phyloP scores from a whole-genome alignment of 2,329 filamentous ascomycete genomes.

The Raffaelea albimanens region DNA sequence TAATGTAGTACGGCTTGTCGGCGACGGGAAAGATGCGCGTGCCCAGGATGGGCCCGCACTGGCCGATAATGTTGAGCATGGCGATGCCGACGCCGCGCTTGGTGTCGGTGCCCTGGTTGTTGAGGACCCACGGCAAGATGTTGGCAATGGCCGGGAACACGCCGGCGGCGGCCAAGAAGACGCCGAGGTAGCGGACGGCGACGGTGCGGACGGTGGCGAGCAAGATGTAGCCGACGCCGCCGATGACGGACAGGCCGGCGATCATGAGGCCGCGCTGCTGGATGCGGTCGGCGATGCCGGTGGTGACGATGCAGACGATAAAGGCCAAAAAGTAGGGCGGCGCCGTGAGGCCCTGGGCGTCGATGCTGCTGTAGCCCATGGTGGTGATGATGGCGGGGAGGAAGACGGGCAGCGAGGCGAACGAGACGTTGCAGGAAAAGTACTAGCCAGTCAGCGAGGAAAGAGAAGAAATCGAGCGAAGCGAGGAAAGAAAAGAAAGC shows the following conservation, averaged over 20 bases:
- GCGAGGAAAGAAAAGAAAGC: not conserved
- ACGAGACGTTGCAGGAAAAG: slow-evolving; percentile 29
- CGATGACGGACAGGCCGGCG: slow-evolving; percentile 43
- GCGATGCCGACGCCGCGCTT: slow-evolving; percentile 55
- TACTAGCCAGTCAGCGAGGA: slow-evolving; percentile 5
- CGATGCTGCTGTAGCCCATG: slow-evolving; percentile 59
- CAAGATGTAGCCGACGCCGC: slow-evolving; percentile 54
- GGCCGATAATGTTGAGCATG: slow-evolving; percentile 51
- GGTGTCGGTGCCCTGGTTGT: slow-evolving; percentile 61
- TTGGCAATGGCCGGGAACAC: slow-evolving; percentile 59
- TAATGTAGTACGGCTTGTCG: slow-evolving; percentile 26
- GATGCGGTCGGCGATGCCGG: slow-evolving; percentile 55
- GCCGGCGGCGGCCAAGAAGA: slow-evolving; percentile 34
- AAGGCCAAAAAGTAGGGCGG: slow-evolving; percentile 63
- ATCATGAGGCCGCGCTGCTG: slow-evolving; percentile 56
- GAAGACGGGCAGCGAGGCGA: slow-evolving; percentile 45
- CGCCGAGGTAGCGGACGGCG: slow-evolving; percentile 34
- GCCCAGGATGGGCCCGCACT: slow-evolving; percentile 53
- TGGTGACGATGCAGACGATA: slow-evolving; percentile 48
- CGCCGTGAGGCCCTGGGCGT: slow-evolving; percentile 63
- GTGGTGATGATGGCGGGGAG: slow-evolving; percentile 52
- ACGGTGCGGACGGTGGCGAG: slow-evolving; percentile 43
- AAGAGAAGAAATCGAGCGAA: not conserved
- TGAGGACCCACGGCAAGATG: slow-evolving; percentile 60
- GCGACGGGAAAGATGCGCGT: slow-evolving; percentile 50